Percentiles rank a stretch among this genome's conserved stretches.
Conservation (phyloP, 345 rosid genomes). For the Lepidium sativum region DNA sequence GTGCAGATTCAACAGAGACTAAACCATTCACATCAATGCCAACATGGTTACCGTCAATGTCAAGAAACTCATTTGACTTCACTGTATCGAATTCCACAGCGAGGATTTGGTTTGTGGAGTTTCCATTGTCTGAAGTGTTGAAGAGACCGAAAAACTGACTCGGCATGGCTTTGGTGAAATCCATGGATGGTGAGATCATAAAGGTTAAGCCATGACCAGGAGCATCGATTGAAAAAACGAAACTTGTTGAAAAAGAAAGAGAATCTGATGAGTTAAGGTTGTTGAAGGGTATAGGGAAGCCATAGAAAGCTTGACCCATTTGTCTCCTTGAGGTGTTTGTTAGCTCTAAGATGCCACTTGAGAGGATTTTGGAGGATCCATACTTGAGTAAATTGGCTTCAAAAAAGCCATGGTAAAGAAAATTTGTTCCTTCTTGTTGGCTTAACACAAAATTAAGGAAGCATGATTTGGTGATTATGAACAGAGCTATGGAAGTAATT, state of each 20-base stretch:
- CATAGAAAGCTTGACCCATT: slow-evolving; percentile 40
- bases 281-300: slow-evolving; percentile 31
- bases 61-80: slow-evolving; percentile 34
- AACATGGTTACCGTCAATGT: slow-evolving; percentile 42
- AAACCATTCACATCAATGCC: slow-evolving; percentile 49
- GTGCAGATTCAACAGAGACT: slow-evolving; percentile 28
- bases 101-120: slow-evolving; percentile 35
- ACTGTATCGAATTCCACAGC: slow-evolving; percentile 54
- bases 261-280: slow-evolving; percentile 18
- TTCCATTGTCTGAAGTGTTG: slow-evolving; percentile 30
- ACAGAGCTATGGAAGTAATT: slow-evolving; percentile 6
- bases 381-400: slow-evolving; percentile 31
- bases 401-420: slow-evolving; percentile 37
- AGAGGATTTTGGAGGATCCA: slow-evolving; percentile 34
- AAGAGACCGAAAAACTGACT: slow-evolving; percentile 44
- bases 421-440: slow-evolving; percentile 22
- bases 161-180: slow-evolving; percentile 15
- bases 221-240: slow-evolving; percentile 31
- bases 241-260: slow-evolving; percentile 34
- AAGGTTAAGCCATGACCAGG: slow-evolving; percentile 46
- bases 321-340: slow-evolving; percentile 36
- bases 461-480: slow-evolving; percentile 8
- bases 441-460: slow-evolving; percentile 19
- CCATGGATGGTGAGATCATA: slow-evolving; percentile 27
- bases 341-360: slow-evolving; percentile 47